Conservation (phyloP, 306 rosid species). For the Cucurbita maxima region DNA sequence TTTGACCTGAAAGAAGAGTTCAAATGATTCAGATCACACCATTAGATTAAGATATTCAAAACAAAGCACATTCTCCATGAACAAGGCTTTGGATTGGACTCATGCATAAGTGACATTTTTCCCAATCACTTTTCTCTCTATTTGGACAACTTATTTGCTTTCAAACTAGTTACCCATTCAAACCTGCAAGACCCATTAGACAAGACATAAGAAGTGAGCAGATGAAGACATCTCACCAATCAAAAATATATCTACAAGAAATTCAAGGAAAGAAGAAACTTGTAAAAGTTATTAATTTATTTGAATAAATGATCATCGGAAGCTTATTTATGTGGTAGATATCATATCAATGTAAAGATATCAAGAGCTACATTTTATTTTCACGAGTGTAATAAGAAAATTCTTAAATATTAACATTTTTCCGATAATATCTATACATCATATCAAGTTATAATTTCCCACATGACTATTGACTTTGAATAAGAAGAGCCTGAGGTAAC, state of each 20-base stretch:
- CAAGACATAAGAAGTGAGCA: not conserved
- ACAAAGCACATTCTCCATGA: not conserved
- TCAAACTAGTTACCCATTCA: not conserved
- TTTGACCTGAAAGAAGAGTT: not conserved
- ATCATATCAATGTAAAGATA: too few species aligned
- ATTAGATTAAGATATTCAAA: not conserved
- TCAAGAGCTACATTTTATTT: too few species aligned
- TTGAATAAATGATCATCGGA: not conserved
- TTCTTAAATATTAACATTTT: too few species aligned
- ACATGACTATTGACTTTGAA: not conserved
- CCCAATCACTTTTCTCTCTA: not conserved
- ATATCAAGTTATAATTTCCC: too few species aligned
- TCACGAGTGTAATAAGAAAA: too few species aligned
- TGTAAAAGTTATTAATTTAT: not conserved
- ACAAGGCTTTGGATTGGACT: not conserved
- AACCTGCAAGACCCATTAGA: not conserved
- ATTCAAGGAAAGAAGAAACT: not conserved
- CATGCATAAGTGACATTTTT: not conserved
- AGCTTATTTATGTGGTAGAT: not conserved
- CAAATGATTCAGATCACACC: not conserved
- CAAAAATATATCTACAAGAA: not conserved
- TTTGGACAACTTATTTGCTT: not conserved
- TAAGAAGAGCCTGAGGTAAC: not conserved
- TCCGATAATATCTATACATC: too few species aligned
- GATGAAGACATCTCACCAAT: conserved; percentile 6